These are phyloP conservation scores for Phytophthora crassamura DNA, from an alignment of 352 stramenopile genomes.

Conservation along the genomic window DNA sequence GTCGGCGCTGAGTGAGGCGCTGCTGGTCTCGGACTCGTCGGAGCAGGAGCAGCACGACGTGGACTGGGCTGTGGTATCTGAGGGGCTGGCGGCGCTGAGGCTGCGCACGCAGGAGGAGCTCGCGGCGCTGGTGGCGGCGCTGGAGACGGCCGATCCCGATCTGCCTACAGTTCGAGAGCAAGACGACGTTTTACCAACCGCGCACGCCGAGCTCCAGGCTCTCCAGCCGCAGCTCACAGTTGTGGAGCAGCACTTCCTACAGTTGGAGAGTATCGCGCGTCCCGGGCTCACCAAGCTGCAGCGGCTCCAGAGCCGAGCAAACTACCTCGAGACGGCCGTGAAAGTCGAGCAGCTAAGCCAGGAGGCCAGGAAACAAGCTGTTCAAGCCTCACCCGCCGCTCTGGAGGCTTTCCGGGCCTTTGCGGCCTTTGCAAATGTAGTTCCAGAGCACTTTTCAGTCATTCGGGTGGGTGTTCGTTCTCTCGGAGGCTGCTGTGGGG, in stretches of 20 bases:
- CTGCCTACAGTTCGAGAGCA: conserved; percentile 26
- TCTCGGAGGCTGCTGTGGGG: neutral
- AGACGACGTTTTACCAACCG: conserved; percentile 11
- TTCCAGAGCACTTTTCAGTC: conserved; percentile 54
- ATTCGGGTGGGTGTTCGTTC: conserved; percentile 45
- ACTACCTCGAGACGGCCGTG: conserved; percentile 54
- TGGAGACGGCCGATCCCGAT: conserved; percentile 6
- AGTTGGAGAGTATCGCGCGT: conserved; percentile 48
- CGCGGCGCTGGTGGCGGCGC: conserved; percentile 18
- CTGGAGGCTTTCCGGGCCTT: conserved; percentile 55
- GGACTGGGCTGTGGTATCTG: conserved; percentile 30
- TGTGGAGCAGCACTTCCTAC: conserved; percentile 55
- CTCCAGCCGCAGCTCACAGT: conserved; percentile 27
- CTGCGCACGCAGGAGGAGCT: conserved; percentile 30
- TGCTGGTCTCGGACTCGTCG: conserved; percentile 24
- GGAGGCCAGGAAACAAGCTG: conserved; percentile 40
- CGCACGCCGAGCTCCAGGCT: conserved; percentile 26
- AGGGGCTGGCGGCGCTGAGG: conserved; percentile 19
- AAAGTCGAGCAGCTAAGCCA: conserved; percentile 66
- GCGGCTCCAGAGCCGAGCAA: conserved; percentile 45
- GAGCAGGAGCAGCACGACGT: conserved; percentile 25
- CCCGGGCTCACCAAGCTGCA: conserved; percentile 42
- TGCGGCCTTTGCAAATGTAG: conserved; percentile 39
- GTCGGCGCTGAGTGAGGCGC: conserved; percentile 23
- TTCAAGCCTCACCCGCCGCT: conserved; percentile 49